A percentile compares a stretch with the other conserved stretches of the same genome.
phyloP scores from a whole-genome alignment of 805 yeast species.

The Kodamaea leandrae region DNA sequence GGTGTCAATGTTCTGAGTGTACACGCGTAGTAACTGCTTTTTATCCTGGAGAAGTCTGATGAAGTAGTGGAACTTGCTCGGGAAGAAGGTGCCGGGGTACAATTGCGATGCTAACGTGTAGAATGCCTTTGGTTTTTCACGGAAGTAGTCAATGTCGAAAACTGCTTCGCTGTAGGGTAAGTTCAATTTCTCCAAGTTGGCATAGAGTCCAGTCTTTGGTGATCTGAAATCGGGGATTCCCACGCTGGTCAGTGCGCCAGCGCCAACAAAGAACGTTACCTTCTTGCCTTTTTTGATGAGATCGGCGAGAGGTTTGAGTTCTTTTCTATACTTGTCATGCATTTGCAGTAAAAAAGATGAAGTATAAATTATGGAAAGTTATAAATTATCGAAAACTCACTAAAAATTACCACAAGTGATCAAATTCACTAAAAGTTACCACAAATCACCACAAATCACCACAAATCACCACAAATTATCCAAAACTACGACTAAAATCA shows the following conservation, averaged over 20 bases:
- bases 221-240: conserved; percentile 96
- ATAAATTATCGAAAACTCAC: no score
- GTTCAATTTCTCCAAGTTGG: conserved; percentile 68
- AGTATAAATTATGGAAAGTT: background rate
- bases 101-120: conserved; percentile 80
- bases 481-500: no score
- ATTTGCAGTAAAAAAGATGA: background rate
- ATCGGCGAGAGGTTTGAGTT: conserved; percentile 26
- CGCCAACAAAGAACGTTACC: conserved; percentile 77
- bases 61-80: conserved; percentile 78
- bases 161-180: conserved; percentile 95
- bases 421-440: no score
- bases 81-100: conserved; percentile 83
- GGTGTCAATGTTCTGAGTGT: conserved; percentile 93
- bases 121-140: conserved; percentile 76
- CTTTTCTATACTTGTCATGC: conserved; percentile 7
- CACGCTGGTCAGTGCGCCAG: conserved; percentile 89
- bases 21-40: conserved; percentile 61
- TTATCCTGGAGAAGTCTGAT: conserved; percentile 66
- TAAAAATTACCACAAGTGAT: no score
- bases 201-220: conserved; percentile 84
- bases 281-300: conserved; percentile 36
- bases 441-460: no score
- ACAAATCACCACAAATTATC: no score
- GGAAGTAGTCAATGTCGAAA: conserved; percentile 82